Conservation (phyloP, 78 protist species). For the slime mould (Dictyostelium discoideum) region DNA sequence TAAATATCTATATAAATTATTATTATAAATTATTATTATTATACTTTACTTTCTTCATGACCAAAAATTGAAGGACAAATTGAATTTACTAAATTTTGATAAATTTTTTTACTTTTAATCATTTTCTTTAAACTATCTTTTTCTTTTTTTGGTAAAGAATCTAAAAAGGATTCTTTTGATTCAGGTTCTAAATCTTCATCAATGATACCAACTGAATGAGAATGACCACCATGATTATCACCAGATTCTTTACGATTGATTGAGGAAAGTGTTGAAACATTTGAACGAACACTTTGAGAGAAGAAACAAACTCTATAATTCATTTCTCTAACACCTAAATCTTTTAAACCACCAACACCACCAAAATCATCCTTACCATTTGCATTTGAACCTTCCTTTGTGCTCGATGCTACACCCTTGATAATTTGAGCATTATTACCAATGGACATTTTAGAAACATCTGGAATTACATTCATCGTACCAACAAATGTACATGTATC, state of each 20-base stretch:
- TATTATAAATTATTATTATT: no score
- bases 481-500: slow-evolving; percentile 96
- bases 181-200: slow-evolving; percentile 32
- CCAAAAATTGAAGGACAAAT: slow-evolving; percentile 94
- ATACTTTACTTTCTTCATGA: slow-evolving; percentile 21
- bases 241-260: slow-evolving; percentile 22
- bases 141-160: slow-evolving; percentile 81
- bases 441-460: slow-evolving; percentile 85
- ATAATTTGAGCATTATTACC: slow-evolving; percentile 35
- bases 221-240: neutral
- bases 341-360: slow-evolving; percentile 95
- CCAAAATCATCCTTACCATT: slow-evolving; percentile 76
- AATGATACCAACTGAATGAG: neutral
- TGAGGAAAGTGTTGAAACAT: neutral
- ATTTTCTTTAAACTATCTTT: slow-evolving; percentile 59
- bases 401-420: neutral
- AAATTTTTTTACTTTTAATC: slow-evolving; percentile 66
- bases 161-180: slow-evolving; percentile 13
- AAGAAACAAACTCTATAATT: slow-evolving; percentile 94
- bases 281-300: slow-evolving; percentile 79
- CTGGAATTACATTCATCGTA: slow-evolving; percentile 98
- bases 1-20: no score
- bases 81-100: slow-evolving; percentile 66
- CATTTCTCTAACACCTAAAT: slow-evolving; percentile 97
- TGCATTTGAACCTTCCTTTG: neutral